phyloP scores from a whole-genome alignment of 345 rosid species.

The Populus euphratica region DNA sequence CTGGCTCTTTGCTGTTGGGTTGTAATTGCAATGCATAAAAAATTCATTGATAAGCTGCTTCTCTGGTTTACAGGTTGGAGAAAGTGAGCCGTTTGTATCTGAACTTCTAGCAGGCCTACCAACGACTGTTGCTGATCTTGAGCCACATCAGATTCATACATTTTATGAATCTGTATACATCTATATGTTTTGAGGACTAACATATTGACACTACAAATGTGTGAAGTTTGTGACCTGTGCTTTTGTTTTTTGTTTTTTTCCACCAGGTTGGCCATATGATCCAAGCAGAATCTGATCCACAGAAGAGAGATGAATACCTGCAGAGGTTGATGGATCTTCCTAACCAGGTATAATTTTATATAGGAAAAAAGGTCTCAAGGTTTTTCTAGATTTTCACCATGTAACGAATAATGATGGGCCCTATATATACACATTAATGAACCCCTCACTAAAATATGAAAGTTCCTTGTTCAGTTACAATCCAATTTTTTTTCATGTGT shows the following conservation, averaged over 20 bases:
- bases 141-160: slow-evolving; percentile 96
- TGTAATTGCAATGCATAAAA: not conserved
- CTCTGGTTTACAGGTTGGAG: slow-evolving; percentile 75
- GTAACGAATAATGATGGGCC: not conserved
- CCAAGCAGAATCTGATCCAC: slow-evolving; percentile 95
- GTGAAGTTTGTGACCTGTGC: not conserved
- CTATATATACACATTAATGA: not conserved
- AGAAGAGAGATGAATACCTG: slow-evolving; percentile 93
- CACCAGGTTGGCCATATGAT: slow-evolving; percentile 93
- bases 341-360: slow-evolving; percentile 46
- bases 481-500: not conserved
- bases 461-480: not conserved
- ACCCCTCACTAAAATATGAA: not conserved
- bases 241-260: not conserved
- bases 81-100: slow-evolving; percentile 95
- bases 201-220: not conserved
- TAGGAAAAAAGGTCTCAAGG: not conserved
- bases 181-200: not conserved
- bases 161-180: slow-evolving; percentile 90
- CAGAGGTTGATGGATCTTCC: slow-evolving; percentile 95
- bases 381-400: not conserved
- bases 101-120: slow-evolving; percentile 94
- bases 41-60: not conserved
- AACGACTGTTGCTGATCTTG: slow-evolving; percentile 91
- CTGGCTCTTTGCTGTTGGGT: not conserved